Evolutionary conservation across 306 rosid genomes (phyloP).

Genomic region (Malus orientalis): DNA sequence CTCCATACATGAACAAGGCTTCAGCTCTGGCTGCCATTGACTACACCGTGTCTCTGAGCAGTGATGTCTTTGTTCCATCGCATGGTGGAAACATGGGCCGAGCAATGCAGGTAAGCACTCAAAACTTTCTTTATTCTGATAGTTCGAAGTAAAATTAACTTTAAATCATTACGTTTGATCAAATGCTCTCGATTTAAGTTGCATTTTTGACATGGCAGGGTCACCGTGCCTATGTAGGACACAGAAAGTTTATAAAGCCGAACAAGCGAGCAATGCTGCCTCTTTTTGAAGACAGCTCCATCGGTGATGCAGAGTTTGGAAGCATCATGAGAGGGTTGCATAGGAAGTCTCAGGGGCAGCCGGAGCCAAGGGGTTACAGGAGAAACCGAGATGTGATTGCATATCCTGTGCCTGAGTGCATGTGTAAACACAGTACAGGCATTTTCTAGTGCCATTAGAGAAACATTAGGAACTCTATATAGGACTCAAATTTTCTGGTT

Average conservation of each 20-base stretch:
- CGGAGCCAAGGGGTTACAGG: constrained; percentile 32
- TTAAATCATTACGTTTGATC: neutral
- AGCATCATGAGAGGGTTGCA: constrained; percentile 30
- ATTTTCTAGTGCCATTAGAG: constrained; percentile 10
- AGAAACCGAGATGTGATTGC: constrained; percentile 45
- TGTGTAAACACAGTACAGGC: constrained; percentile 24
- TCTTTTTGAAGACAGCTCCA: constrained; percentile 21
- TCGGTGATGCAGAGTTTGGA: constrained; percentile 33
- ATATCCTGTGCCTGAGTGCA: constrained; percentile 44
- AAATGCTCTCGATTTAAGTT: neutral
- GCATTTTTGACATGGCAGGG: constrained; percentile 16
- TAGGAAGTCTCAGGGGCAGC: constrained; percentile 29
- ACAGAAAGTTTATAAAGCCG: constrained; percentile 47
- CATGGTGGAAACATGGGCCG: constrained; percentile 59
- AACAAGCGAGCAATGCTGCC: constrained; percentile 41
- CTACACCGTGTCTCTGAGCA: constrained; percentile 48
- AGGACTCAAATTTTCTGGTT: no score
- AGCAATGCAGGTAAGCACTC: constrained; percentile 34
- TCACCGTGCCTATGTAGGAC: constrained; percentile 46
- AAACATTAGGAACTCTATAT: neutral
- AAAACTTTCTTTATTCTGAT: neutral
- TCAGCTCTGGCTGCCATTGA: constrained; percentile 56
- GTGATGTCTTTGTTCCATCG: constrained; percentile 44
- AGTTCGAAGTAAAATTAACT: neutral
- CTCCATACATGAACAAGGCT: constrained; percentile 31